Conservation (phyloP, 148 eudicot species). For the Vaccinium myrtillus region DNA sequence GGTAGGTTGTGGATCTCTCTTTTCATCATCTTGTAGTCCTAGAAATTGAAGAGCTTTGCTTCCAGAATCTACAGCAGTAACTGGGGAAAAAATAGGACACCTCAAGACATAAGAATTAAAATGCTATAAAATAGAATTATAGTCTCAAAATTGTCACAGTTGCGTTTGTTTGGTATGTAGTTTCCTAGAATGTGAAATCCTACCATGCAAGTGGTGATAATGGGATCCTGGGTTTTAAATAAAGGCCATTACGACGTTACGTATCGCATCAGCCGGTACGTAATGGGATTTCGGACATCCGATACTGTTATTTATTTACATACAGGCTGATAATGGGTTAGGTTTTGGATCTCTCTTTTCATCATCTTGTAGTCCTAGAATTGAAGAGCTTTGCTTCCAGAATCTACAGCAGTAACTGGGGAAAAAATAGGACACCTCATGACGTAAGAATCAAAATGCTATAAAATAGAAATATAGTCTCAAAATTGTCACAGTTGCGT, state of each 20-base stretch:
- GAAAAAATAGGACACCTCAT: neutral
- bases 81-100: slow-evolving; percentile 24
- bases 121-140: neutral
- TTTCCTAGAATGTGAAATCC: neutral
- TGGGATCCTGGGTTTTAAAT: neutral
- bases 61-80: slow-evolving; percentile 73
- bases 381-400: slow-evolving; percentile 66
- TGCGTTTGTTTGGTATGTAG: neutral
- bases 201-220: neutral
- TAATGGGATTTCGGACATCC: too few species aligned
- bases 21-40: slow-evolving; percentile 42
- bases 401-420: slow-evolving; percentile 67
- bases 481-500: neutral
- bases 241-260: too few species aligned
- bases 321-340: too few species aligned
- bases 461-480: neutral
- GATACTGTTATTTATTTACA: too few species aligned
- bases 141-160: neutral
- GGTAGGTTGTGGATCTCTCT: slow-evolving; percentile 11
- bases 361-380: slow-evolving; percentile 49
- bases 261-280: too few species aligned
- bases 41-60: slow-evolving; percentile 59
- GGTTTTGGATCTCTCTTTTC: slow-evolving; percentile 10
- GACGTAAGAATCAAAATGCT: neutral
- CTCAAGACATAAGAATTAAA: neutral